Percentiles rank a stretch among this genome's conserved stretches.
Evolutionary conservation across 768 basidiomycete genomes (phyloP).

Genomic region (Sutorius australiensis): DNA sequence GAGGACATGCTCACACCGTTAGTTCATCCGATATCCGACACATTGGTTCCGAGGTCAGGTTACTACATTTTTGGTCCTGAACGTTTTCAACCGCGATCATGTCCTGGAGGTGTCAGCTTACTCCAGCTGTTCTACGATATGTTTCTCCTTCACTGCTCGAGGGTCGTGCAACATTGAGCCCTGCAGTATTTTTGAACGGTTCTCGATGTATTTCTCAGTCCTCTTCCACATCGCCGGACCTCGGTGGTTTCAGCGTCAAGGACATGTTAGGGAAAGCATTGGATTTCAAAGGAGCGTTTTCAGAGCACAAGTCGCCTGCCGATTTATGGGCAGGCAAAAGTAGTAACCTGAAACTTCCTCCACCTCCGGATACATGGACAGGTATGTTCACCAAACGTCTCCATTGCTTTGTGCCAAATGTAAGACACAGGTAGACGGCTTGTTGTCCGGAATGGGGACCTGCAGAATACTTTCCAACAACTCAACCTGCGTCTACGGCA

Average conservation of each 20-base stretch:
- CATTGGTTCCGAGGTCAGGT: slow-evolving; percentile 15
- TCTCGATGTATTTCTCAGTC: slow-evolving; percentile 9
- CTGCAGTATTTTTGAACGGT: slow-evolving; percentile 1
- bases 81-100: slow-evolving; percentile 15
- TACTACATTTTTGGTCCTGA: slow-evolving; percentile 14
- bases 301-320: slow-evolving; percentile 29
- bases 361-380: slow-evolving; percentile 51
- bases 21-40: slow-evolving; percentile 26
- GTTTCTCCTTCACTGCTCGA: neutral
- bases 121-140: slow-evolving; percentile 12
- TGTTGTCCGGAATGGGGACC: slow-evolving; percentile 38
- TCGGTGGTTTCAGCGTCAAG: slow-evolving; percentile 4
- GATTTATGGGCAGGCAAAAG: slow-evolving; percentile 35
- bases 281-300: slow-evolving; percentile 8
- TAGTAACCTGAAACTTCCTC: slow-evolving; percentile 20
- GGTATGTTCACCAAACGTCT: slow-evolving; percentile 30
- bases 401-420: slow-evolving; percentile 3
- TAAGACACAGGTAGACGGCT: slow-evolving; percentile 57
- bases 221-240: slow-evolving; percentile 3
- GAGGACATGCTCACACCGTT: slow-evolving; percentile 43
- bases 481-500: slow-evolving; percentile 49
- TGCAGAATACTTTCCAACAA: slow-evolving; percentile 45
- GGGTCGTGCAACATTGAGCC: neutral
- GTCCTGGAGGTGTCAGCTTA: slow-evolving; percentile 19
- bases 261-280: slow-evolving; percentile 16